Base-by-base conservation (phyloP, 2,329 filamentous ascomycete species). In the Fusarium sp. region DNA sequence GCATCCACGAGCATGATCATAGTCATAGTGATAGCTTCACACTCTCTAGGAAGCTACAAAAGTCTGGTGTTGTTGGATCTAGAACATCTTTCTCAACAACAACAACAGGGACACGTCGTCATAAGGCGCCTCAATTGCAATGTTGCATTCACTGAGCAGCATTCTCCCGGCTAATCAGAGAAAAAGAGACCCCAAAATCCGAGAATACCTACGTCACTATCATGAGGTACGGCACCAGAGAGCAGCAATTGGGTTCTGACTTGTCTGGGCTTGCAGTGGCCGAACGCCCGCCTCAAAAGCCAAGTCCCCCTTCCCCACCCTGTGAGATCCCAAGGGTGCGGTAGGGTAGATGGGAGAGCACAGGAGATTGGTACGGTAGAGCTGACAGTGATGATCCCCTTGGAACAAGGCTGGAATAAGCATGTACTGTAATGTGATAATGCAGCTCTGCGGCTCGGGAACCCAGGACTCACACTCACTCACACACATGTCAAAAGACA, bases 211-310 rank as follows among this genome's bases (percentile, higher is more conserved):
- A 69, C 66, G 66, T 69, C 66, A 68, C 66, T 31, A 58, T 53
- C 57, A 59, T 63, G 33, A 58, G 49, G 49, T 36, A 18, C 50
- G 22, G 49, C 28, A 56, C n/a, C 39, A 38, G 28, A 20, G 13
- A 24, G 43, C 34, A 45, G 52, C 48, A 66, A 70, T 70, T 70
- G 66, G 66, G 66, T 69, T 69, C 66, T 69, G 66, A 69, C 66
- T 58, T 56, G 61, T 58, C 49, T 64, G 59, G 51, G 56, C 53
- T 66, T 10, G 28, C 10, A 31, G 28, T 31, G 28, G 53, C 53
- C 42, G 51, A 66, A 55, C 66, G 61, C 66, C 66, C 66, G 51
- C 42, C 60, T 55, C 49, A 48, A 50, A 48, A 69, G 66, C 66
- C 60, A 66, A 61, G 60, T 45, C 53, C 46, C 20, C 31, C 18